A percentile compares a stretch with the other conserved stretches of the same genome.
Evolutionary conservation across 2,329 filamentous ascomycete genomes (phyloP).

Genomic region (Sporothrix pseudoabietina): DNA sequence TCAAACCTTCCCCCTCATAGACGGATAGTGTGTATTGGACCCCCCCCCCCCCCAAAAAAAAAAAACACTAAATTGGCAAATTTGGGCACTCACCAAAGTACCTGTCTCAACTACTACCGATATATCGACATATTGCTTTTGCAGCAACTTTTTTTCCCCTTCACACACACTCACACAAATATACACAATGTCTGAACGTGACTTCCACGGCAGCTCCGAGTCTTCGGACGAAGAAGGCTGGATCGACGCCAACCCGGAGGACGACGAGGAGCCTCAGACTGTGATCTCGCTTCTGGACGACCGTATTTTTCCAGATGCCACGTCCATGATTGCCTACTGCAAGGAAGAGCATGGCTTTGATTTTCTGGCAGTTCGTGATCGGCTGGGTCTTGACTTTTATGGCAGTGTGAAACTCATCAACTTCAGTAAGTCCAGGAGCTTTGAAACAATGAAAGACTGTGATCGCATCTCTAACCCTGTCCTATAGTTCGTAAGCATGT

Average conservation of each 20-base stretch:
- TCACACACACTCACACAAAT: not conserved
- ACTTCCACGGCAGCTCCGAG: conserved; percentile 41
- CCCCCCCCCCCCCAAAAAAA: no score
- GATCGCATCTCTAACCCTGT: not conserved
- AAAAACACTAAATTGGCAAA: conserved; percentile 21
- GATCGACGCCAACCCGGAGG: conserved; percentile 48
- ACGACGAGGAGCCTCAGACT: conserved; percentile 61
- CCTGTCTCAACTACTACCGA: not conserved
- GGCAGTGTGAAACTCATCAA: conserved; percentile 75
- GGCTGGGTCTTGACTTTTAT: conserved; percentile 68
- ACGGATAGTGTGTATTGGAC: not conserved
- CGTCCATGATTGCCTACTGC: conserved; percentile 68
- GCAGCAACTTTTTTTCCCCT: not conserved
- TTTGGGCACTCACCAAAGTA: not conserved
- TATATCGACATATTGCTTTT: not conserved
- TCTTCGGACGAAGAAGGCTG: conserved; percentile 44
- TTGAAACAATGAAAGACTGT: not conserved
- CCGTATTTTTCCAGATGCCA: conserved; percentile 63
- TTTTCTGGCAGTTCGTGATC: conserved; percentile 61
- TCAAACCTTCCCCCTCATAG: not conserved
- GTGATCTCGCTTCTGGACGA: conserved; percentile 71
- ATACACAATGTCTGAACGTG: conserved; percentile 29
- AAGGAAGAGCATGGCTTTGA: conserved; percentile 68
- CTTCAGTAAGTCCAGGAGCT: conserved; percentile 50
- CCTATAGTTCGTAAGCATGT: conserved; percentile 51